These are phyloP conservation scores for Fusarium pseudonygamai DNA, from an alignment of 2,329 filamentous ascomycete species.

Conservation along the genomic window DNA sequence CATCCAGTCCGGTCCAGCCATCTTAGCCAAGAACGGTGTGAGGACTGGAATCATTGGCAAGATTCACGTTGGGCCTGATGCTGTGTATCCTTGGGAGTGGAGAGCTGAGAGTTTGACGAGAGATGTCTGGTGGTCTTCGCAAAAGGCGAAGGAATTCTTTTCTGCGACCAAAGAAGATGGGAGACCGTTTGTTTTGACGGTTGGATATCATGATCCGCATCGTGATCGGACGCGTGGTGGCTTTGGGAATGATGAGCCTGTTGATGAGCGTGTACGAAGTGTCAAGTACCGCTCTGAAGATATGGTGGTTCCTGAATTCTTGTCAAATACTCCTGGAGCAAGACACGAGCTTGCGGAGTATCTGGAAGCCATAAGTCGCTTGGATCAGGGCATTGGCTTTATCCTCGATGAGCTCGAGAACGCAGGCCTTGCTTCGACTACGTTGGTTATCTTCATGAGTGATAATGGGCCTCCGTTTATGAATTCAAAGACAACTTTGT, in stretches of 20 bases:
- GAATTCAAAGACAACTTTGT: constrained; percentile 62
- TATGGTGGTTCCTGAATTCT: constrained; percentile 53
- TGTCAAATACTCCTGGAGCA: constrained; percentile 53
- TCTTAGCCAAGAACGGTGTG: too few species aligned
- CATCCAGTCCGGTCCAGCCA: too few species aligned
- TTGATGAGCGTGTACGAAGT: background rate
- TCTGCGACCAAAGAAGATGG: background rate
- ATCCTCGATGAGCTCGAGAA: constrained; percentile 41
- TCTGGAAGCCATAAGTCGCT: constrained; percentile 52
- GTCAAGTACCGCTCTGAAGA: constrained; percentile 42
- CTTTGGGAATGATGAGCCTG: background rate
- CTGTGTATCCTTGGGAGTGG: background rate
- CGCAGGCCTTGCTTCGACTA: constrained; percentile 45
- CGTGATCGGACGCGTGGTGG: background rate
- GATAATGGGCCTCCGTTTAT: constrained; percentile 61
- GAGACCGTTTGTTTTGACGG: background rate
- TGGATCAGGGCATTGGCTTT: constrained; percentile 55
- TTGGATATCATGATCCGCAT: background rate
- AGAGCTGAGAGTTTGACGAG: background rate
- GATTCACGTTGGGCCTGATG: constrained; percentile 55
- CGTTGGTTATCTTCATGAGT: constrained; percentile 57
- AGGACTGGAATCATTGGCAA: constrained; percentile 59
- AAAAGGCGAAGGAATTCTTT: background rate
- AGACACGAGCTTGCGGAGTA: constrained; percentile 56
- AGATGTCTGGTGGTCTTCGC: background rate